Base-by-base conservation (phyloP, 2,329 filamentous ascomycete genomes). In the Calonectria pseudoturangicola region DNA sequence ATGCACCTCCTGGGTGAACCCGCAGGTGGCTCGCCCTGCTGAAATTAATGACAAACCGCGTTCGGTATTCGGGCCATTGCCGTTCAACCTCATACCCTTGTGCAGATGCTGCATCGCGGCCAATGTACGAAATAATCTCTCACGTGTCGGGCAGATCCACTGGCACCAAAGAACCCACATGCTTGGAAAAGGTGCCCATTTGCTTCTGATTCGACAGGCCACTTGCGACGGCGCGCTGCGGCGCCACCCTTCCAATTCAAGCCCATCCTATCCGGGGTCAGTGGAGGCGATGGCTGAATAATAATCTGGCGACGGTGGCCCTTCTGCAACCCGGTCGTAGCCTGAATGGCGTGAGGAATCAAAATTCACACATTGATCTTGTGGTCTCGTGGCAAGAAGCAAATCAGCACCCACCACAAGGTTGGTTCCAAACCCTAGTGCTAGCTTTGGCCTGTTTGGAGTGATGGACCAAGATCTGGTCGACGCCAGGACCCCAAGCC, bases 171-270 rank as follows among this genome's bases (percentile, higher is more conserved):
- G 54, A 41, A 70, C 48, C 75, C 79, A 79, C 74, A 79, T 70
- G 76, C 71, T 74, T 81, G 80, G 80, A 75, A 81, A 76, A 80
- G 65, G 72, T 75, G 77, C 80, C 75, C 68, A 81, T 81, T 82
- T 79, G 80, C 68, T 74, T 28, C 66, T 64, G 73, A 62, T 33
- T 72, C 66, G 73, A 71, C 70, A 73, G 66, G 45, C 68, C 62
- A 72, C 64, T 72, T 73, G 73, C 67, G 79, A 77, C 78, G 80
- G 79, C 78, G 77, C 69, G 71, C 72, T 75, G 73, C 77, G 79
- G 76, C 74, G 75, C 74, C 73, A 77, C 74, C 71, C 74, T 76
- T 72, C 63, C 70, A 73, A 68, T 71, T 69, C 72, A 69, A 51
- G 54, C 15, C 39, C 65, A 73, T 77, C 66, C 69, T 73, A 65